Base-by-base conservation (phyloP, 306 rosid species). In the Geum urbanum region DNA sequence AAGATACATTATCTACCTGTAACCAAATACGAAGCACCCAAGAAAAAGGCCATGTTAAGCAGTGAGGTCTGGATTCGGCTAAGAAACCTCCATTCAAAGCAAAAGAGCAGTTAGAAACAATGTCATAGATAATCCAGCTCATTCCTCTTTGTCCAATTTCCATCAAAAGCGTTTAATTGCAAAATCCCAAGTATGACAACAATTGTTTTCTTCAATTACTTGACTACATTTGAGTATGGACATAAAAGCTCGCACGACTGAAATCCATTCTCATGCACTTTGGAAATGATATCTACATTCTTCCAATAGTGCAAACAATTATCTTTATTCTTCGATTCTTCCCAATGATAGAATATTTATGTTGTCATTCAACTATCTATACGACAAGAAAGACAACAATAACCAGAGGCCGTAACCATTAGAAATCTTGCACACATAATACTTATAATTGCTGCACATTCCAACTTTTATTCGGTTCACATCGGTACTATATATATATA, bases 1-100 rank as follows among this genome's bases (percentile, higher is more conserved):
- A 90, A 77, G 97, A 84, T 69, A 85, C 98, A 77, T 88, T 87
- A 72, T 94, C 98, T 11, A 84, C 96, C 98, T 94, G 88, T 53
- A 69, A 76, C 76, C 54, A 73, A 64, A 80, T 37, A 52, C 24
- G 45, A 45, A 40, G 47, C 2, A 37, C 43, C 40, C 60, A 18
- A 60, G 61, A 53, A 13, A 67, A 69, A 44, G 66, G 65, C 66
- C 66, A 74, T 51, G 18, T 64, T 53, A 67, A 19, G 57, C 76
- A 63, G 63, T 63, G 72, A 69, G 78, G 58, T 71, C 44, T 55
- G 39, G 10, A n/a, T 16, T 59, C 37, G 39, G 6, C 43, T 46
- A 39, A 44, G 41, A 50, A 54, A 22, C 19, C 63, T 71, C 44
- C 24, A 32, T 46, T 37, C n/a, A 7, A 12, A 39, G 11, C 16